phyloP scores from a whole-genome alignment of 1,139 yeast genomes.

The Meyerozyma guilliermondii region DNA sequence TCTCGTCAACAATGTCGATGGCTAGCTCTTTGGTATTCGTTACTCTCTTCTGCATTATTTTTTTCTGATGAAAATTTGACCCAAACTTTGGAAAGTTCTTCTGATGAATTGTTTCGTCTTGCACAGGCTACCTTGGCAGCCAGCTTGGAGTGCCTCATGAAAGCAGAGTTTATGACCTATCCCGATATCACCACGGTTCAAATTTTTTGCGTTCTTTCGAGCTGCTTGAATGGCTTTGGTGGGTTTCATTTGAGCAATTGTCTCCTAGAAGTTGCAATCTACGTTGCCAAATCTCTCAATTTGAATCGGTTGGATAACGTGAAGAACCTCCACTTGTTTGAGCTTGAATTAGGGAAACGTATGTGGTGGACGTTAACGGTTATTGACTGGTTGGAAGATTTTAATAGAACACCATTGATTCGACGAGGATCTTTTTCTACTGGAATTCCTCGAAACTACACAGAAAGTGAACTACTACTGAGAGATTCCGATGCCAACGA shows the following conservation, averaged over 20 bases:
- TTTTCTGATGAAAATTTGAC: neutral
- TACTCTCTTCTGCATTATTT: neutral
- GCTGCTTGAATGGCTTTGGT: conserved; percentile 22
- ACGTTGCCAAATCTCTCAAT: conserved; percentile 21
- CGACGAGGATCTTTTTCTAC: neutral
- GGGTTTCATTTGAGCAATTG: conserved; percentile 24
- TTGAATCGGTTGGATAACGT: conserved; percentile 14
- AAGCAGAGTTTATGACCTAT: conserved; percentile 26
- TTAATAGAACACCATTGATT: conserved; percentile 12
- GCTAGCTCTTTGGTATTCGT: neutral
- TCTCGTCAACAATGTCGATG: neutral
- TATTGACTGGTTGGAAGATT: conserved; percentile 30
- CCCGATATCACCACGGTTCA: conserved; percentile 24
- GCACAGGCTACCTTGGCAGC: conserved; percentile 24
- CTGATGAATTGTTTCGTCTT: conserved; percentile 7
- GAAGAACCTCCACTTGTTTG: conserved; percentile 10
- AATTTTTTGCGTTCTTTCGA: conserved; percentile 20
- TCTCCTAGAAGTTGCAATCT: conserved; percentile 17
- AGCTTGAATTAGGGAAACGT: conserved; percentile 20
- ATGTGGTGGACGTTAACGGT: conserved; percentile 30
- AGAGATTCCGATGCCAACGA: neutral
- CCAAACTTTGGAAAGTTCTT: neutral
- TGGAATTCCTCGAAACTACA: neutral
- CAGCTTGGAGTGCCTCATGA: conserved; percentile 24
- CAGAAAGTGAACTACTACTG: neutral